These are phyloP conservation scores for Paspalum notatum DNA, from an alignment of 176 grass and related monocot species.

Conservation along the genomic window DNA sequence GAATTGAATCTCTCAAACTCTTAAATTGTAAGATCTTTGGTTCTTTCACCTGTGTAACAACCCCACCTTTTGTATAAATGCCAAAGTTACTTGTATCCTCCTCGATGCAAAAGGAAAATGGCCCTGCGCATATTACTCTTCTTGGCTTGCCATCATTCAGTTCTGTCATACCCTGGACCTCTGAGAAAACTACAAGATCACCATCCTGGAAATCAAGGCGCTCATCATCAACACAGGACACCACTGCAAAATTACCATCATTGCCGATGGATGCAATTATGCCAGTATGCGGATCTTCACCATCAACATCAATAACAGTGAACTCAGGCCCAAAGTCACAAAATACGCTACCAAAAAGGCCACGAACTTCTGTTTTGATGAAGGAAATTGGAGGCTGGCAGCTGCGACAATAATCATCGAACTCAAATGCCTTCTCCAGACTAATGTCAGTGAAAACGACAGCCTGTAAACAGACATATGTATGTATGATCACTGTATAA, in stretches of 20 bases:
- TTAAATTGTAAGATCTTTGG: slow-evolving; percentile 60
- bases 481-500: slow-evolving; percentile 6
- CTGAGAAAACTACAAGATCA: slow-evolving; percentile 78
- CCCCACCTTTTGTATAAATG: slow-evolving; percentile 66
- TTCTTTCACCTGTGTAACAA: slow-evolving; percentile 76
- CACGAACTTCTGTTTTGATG: slow-evolving; percentile 74
- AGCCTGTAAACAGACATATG: slow-evolving; percentile 60
- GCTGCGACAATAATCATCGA: slow-evolving; percentile 68
- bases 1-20: slow-evolving; percentile 68
- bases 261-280: slow-evolving; percentile 72
- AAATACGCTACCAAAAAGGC: slow-evolving; percentile 76
- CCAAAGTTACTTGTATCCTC: slow-evolving; percentile 74
- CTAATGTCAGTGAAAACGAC: slow-evolving; percentile 73
- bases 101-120: slow-evolving; percentile 58
- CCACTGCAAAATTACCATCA: slow-evolving; percentile 57
- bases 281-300: slow-evolving; percentile 66
- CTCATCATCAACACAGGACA: slow-evolving; percentile 70
- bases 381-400: slow-evolving; percentile 71
- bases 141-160: slow-evolving; percentile 81
- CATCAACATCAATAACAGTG: slow-evolving; percentile 63
- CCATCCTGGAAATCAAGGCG: slow-evolving; percentile 62
- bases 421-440: slow-evolving; percentile 62
- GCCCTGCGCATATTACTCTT: slow-evolving; percentile 52
- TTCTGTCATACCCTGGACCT: slow-evolving; percentile 76
- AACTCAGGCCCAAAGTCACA: slow-evolving; percentile 82